Evolutionary conservation across 768 basidiomycete genomes (phyloP).

Genomic region (Roridomyces roridus): DNA sequence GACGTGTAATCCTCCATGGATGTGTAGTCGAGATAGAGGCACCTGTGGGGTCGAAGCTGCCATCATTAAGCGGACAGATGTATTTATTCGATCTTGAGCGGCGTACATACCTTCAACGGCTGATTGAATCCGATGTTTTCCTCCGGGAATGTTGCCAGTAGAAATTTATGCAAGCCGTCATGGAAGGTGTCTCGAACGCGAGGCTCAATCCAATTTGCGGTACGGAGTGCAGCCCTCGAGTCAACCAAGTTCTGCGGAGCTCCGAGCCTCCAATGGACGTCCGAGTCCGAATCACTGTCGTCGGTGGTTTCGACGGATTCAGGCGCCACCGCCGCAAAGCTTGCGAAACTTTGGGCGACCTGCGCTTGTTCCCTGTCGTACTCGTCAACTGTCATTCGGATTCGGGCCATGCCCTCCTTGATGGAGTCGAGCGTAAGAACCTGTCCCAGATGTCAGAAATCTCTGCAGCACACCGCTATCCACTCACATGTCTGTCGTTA

Average conservation of each 20-base stretch:
- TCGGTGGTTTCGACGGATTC: not conserved
- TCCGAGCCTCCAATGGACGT: conserved; percentile 10
- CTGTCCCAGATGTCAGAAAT: too few species aligned
- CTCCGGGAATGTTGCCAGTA: conserved; percentile 1
- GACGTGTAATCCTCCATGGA: too few species aligned
- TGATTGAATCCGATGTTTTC: too few species aligned
- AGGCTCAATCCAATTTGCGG: not conserved
- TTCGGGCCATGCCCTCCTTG: conserved; percentile 19
- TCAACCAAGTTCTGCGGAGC: conserved; percentile 2
- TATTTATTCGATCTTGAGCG: too few species aligned
- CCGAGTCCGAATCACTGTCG: not conserved
- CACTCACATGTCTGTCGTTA: conserved; percentile 8
- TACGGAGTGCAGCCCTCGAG: not conserved
- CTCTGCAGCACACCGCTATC: not conserved
- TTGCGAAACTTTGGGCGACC: not conserved
- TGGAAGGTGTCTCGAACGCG: not conserved
- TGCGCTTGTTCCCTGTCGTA: conserved; percentile 4
- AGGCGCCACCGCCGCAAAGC: not conserved
- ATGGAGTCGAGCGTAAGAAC: conserved; percentile 14
- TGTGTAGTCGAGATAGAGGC: too few species aligned
- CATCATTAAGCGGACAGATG: too few species aligned
- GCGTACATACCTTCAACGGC: too few species aligned
- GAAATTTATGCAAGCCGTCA: not conserved
- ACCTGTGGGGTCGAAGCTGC: too few species aligned
- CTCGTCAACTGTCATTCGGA: conserved; percentile 19